A percentile compares a stretch with the other conserved stretches of the same genome.
phyloP scores from a whole-genome alignment of 2,329 filamentous ascomycete species.

The Alternaria brassicicola region DNA sequence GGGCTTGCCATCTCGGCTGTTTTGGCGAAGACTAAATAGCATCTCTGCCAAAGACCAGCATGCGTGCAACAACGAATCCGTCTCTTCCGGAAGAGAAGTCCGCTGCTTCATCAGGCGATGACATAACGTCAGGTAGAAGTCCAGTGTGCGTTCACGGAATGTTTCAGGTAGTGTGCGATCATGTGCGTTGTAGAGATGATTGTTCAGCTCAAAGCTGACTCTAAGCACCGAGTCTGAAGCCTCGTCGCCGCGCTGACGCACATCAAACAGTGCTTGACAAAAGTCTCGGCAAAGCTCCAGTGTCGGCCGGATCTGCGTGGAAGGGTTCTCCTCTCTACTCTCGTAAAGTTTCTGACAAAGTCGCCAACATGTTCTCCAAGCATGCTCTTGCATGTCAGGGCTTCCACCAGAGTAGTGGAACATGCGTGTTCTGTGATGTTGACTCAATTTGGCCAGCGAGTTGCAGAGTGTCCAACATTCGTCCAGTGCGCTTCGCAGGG shows the following conservation, averaged over 20 bases:
- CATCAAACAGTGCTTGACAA: conserved; percentile 88
- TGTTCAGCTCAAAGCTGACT: conserved; percentile 94
- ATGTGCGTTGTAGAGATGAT: conserved; percentile 92
- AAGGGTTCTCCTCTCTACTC: conserved; percentile 72
- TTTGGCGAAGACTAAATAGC: conserved; percentile 88
- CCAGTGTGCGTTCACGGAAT: conserved; percentile 86
- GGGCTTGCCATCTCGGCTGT: conserved; percentile 71
- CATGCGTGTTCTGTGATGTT: conserved; percentile 78
- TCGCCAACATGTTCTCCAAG: conserved; percentile 94
- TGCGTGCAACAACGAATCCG: conserved; percentile 80
- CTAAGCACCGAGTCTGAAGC: conserved; percentile 82
- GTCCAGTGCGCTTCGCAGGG: conserved; percentile 76
- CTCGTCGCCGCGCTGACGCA: conserved; percentile 78
- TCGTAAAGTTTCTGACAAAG: conserved; percentile 89
- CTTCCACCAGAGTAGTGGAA: conserved; percentile 73
- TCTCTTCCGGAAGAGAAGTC: conserved; percentile 77
- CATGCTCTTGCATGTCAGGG: conserved; percentile 80
- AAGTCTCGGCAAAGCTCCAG: conserved; percentile 90
- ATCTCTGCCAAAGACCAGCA: conserved; percentile 93
- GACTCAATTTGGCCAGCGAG: conserved; percentile 83
- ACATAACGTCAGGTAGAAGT: conserved; percentile 93
- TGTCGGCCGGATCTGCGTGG: conserved; percentile 73
- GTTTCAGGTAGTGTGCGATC: conserved; percentile 82
- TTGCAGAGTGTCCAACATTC: conserved; percentile 97
- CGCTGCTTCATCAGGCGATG: conserved; percentile 96